Percentiles rank a stretch among this genome's conserved stretches.
Evolutionary conservation across 164 flowering plant genomes (phyloP).

Genomic region (Piper longum): DNA sequence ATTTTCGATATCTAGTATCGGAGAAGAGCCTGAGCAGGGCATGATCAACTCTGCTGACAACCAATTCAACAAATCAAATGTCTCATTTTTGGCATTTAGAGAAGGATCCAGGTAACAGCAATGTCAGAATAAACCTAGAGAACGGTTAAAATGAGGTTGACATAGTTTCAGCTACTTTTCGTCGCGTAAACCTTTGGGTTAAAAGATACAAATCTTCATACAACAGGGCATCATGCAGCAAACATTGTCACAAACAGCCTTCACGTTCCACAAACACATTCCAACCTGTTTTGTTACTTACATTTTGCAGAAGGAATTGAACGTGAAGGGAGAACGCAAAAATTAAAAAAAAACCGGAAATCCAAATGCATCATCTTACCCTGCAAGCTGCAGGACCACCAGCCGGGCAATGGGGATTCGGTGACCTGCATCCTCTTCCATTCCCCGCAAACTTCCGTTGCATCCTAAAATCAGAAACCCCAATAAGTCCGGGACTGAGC

Average conservation of each 20-base stretch:
- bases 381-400: constrained; percentile 68
- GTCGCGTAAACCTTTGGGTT: too few species aligned
- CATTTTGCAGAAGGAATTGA: background rate
- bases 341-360: background rate
- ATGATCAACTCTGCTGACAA: too few species aligned
- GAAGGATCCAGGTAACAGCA: too few species aligned
- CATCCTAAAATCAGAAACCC: constrained; percentile 34
- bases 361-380: constrained; percentile 34
- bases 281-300: background rate
- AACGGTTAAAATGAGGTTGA: too few species aligned
- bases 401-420: constrained; percentile 58
- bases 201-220: constrained; percentile 4
- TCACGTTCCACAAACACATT: background rate
- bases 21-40: too few species aligned
- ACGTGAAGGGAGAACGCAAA: constrained; percentile 26
- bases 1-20: too few species aligned
- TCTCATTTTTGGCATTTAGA: too few species aligned
- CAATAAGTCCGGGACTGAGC: constrained; percentile 19
- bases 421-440: constrained; percentile 47
- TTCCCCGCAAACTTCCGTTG: constrained; percentile 35
- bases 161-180: too few species aligned
- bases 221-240: constrained; percentile 20
- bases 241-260: background rate
- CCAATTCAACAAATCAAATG: too few species aligned
- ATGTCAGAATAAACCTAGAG: too few species aligned